phyloP scores from a whole-genome alignment of 2,329 filamentous ascomycete species.

The Blastomyces gilchristii region DNA sequence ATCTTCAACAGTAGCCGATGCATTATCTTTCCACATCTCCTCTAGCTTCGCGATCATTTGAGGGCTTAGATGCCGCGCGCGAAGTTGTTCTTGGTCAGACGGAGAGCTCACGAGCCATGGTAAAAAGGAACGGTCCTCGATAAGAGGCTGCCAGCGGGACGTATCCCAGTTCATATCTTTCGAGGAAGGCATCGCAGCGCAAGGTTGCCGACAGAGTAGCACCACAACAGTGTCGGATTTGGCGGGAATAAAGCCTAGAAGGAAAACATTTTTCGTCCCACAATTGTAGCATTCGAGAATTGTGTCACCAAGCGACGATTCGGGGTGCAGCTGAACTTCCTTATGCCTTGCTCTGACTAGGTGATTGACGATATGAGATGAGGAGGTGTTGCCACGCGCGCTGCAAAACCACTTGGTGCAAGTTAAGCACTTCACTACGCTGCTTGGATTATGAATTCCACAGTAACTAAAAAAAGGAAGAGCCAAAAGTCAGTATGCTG shows the following conservation, averaged over 20 bases:
- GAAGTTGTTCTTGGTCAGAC: constrained; percentile 88
- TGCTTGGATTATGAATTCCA: constrained; percentile 89
- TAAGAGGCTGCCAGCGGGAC: constrained; percentile 92
- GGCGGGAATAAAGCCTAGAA: constrained; percentile 94
- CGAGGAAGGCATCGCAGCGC: constrained; percentile 83
- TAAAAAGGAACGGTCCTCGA: constrained; percentile 91
- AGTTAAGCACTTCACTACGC: constrained; percentile 88
- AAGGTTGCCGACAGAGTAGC: constrained; percentile 89
- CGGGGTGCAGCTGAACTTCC: constrained; percentile 92
- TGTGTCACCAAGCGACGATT: constrained; percentile 86
- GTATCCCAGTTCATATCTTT: constrained; percentile 99
- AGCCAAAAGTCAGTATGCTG: constrained; percentile 8
- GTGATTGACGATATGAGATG: constrained; percentile 97
- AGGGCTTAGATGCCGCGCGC: constrained; percentile 82
- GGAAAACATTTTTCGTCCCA: constrained; percentile 97
- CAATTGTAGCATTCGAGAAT: constrained; percentile 98
- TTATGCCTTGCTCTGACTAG: constrained; percentile 95
- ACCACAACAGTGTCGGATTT: constrained; percentile 98
- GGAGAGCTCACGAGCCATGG: constrained; percentile 85
- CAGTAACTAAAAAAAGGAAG: constrained; percentile 57
- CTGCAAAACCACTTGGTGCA: constrained; percentile 99
- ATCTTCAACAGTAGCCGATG: constrained; percentile 76
- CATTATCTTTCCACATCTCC: constrained; percentile 97
- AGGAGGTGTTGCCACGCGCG: constrained; percentile 89
- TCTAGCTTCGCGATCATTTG: constrained; percentile 94